phyloP scores from a whole-genome alignment of 2,329 filamentous ascomycete genomes.

The Microsporum audouinii region DNA sequence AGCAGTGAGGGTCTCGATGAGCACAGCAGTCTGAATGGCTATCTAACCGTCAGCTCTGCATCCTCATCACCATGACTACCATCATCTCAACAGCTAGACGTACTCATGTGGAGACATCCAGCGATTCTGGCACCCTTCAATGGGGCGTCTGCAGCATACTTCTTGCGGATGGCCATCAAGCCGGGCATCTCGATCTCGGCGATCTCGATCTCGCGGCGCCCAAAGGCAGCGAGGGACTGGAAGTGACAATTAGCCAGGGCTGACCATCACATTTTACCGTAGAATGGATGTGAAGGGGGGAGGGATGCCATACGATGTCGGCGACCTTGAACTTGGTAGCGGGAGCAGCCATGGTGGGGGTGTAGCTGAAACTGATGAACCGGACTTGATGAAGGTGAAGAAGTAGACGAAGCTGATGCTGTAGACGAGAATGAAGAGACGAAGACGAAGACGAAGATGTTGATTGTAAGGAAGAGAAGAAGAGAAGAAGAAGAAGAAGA shows the following conservation, averaged over 20 bases:
- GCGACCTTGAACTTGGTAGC: slow-evolving; percentile 96
- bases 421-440: background rate
- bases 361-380: slow-evolving; percentile 10
- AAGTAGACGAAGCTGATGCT: background rate
- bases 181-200: slow-evolving; percentile 95
- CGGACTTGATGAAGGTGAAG: slow-evolving; percentile 5
- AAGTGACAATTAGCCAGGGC: slow-evolving; percentile 4
- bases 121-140: slow-evolving; percentile 90
- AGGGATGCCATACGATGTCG: slow-evolving; percentile 53
- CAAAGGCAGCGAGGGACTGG: slow-evolving; percentile 82
- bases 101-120: slow-evolving; percentile 96
- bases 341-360: slow-evolving; percentile 55
- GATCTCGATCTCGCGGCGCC: slow-evolving; percentile 97
- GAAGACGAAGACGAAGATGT: slow-evolving; percentile 1
- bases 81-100: slow-evolving; percentile 19
- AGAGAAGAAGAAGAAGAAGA: slow-evolving; percentile 4
- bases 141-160: slow-evolving; percentile 89
- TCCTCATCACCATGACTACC: background rate
- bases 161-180: slow-evolving; percentile 85
- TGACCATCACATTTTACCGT: background rate
- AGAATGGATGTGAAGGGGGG: slow-evolving; percentile 4
- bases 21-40: slow-evolving; percentile 96
- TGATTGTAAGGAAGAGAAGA: slow-evolving; percentile 9
- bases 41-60: slow-evolving; percentile 5
- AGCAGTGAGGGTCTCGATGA: slow-evolving; percentile 91